Conservation (phyloP, 306 rosid genomes). For the Pyrus betulifolia region DNA sequence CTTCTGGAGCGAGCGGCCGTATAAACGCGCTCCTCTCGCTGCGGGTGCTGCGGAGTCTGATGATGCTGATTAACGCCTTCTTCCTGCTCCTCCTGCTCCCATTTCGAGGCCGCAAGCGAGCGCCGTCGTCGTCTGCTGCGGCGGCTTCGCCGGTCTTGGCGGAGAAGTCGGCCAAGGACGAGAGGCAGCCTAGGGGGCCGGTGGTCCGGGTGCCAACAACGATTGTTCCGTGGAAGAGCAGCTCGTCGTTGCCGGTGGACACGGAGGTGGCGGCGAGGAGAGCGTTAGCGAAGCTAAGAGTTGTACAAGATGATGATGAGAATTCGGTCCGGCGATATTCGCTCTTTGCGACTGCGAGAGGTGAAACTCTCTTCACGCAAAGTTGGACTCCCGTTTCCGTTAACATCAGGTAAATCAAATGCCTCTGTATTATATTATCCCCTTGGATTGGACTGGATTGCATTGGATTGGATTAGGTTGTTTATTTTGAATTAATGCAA, state of each 20-base stretch:
- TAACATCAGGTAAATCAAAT: conserved; percentile 42
- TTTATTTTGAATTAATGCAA: neutral
- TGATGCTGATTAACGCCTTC: conserved; percentile 43
- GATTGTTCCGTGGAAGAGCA: conserved; percentile 48
- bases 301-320: conserved; percentile 40
- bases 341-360: conserved; percentile 46
- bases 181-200: conserved; percentile 29
- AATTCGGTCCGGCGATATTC: conserved; percentile 38
- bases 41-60: conserved; percentile 45
- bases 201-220: conserved; percentile 47
- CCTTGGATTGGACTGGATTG: neutral
- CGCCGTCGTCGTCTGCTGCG: neutral
- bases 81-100: conserved; percentile 51
- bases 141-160: neutral
- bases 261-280: conserved; percentile 52
- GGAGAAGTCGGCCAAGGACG: conserved; percentile 25
- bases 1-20: conserved; percentile 73
- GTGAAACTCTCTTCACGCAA: conserved; percentile 72
- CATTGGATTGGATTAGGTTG: neutral
- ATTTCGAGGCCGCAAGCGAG: conserved; percentile 49
- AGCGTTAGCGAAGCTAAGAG: conserved; percentile 53
- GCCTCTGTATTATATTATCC: neutral
- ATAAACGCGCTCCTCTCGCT: conserved; percentile 46
- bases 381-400: conserved; percentile 59
- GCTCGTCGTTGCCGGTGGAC: conserved; percentile 27